Conservation (phyloP, 495 filamentous ascomycete species). For the Diplogelasinospora grovesii region DNA sequence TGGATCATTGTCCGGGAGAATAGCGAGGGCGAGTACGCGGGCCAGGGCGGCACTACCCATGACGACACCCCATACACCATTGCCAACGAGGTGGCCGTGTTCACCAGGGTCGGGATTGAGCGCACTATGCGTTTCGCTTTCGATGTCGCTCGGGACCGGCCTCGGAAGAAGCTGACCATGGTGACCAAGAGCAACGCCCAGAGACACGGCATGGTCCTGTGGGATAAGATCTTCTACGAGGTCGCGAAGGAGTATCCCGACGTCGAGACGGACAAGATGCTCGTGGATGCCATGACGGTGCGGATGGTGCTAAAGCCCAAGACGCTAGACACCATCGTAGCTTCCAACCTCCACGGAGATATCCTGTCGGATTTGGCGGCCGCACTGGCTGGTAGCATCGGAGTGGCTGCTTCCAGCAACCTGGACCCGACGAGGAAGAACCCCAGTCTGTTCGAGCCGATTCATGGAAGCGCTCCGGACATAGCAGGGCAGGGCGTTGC, state of each 20-base stretch:
- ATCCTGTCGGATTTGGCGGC: conserved; percentile 54
- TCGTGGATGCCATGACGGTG: conserved; percentile 54
- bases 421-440: conserved; percentile 55
- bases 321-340: conserved; percentile 49
- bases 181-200: conserved; percentile 55
- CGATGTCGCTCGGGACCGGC: conserved; percentile 41
- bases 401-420: conserved; percentile 56
- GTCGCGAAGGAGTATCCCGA: conserved; percentile 48
- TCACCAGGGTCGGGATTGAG: conserved; percentile 47
- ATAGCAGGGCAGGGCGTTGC: conserved; percentile 63
- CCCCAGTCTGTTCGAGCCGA: conserved; percentile 63
- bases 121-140: conserved; percentile 51
- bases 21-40: conserved; percentile 52
- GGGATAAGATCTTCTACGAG: conserved; percentile 46
- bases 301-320: conserved; percentile 49
- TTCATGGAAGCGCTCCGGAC: conserved; percentile 62
- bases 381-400: conserved; percentile 49
- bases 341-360: conserved; percentile 50
- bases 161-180: conserved; percentile 45
- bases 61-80: conserved; percentile 44
- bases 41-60: conserved; percentile 50
- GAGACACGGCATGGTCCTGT: conserved; percentile 52
- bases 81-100: conserved; percentile 50
- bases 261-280: conserved; percentile 50
- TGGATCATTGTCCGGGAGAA: conserved; percentile 55